phyloP scores from a whole-genome alignment of 208 protist genomes.

The Spongospora subterranea region DNA sequence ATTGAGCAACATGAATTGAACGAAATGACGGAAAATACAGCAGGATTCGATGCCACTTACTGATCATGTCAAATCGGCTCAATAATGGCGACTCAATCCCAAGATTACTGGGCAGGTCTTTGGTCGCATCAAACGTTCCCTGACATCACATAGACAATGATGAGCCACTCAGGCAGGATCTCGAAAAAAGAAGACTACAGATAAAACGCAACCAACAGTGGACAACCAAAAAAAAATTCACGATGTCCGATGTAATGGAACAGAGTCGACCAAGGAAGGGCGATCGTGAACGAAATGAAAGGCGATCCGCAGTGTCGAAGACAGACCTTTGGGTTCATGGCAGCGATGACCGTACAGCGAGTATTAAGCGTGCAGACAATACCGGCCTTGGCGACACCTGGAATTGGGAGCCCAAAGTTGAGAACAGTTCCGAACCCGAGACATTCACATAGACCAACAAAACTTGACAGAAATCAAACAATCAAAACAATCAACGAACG shows the following conservation, averaged over 20 bases:
- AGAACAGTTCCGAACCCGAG: background rate
- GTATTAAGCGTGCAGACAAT: constrained; percentile 70
- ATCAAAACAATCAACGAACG: too few relatives aligned
- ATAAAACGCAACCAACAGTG: constrained; percentile 15
- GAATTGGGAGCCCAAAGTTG: background rate
- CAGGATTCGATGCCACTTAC: too few relatives aligned
- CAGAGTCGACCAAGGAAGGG: background rate
- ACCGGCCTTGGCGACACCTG: constrained; percentile 65
- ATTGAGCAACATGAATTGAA: too few relatives aligned
- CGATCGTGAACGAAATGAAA: background rate
- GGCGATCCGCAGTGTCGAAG: background rate
- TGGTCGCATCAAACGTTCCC: background rate
- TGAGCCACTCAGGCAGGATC: too few relatives aligned
- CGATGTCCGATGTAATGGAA: too few relatives aligned
- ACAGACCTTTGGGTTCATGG: constrained; percentile 66
- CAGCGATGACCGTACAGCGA: constrained; percentile 68
- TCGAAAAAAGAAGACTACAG: too few relatives aligned
- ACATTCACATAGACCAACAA: constrained; percentile 65
- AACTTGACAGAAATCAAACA: too few relatives aligned
- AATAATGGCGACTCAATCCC: constrained; percentile 67
- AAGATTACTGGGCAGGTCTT: constrained; percentile 56
- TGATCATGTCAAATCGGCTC: constrained; percentile 70
- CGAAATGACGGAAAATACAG: too few relatives aligned
- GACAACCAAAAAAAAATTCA: constrained; percentile 30
- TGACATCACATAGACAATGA: too few relatives aligned